Percentiles rank a stretch among this genome's conserved stretches.
These are phyloP conservation scores for Salvia rosmarinus DNA, from an alignment of 257 asterid species.

Conservation along the genomic window DNA sequence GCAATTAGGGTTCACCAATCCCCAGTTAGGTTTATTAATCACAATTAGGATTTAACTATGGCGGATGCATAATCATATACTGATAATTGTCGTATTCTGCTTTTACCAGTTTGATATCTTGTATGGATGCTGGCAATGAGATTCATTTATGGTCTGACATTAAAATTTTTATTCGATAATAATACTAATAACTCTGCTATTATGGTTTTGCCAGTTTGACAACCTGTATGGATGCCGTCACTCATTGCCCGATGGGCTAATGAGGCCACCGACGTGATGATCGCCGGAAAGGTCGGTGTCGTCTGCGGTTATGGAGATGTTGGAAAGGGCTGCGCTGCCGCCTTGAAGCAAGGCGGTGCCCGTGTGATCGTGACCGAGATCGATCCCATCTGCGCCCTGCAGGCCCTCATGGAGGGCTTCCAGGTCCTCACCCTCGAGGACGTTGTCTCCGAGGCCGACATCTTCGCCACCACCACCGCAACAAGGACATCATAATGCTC, in stretches of 20 bases:
- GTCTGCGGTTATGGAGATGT: slow-evolving; percentile 59
- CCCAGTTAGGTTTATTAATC: no score
- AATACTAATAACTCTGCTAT: background rate
- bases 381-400: slow-evolving; percentile 59
- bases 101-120: no score
- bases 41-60: no score
- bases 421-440: slow-evolving; percentile 51
- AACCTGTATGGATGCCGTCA: slow-evolving; percentile 63
- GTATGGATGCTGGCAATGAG: background rate
- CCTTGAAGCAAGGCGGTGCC: slow-evolving; percentile 55
- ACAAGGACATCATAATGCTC: slow-evolving; percentile 61
- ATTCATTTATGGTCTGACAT: background rate
- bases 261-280: slow-evolving; percentile 63
- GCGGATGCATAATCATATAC: no score
- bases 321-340: slow-evolving; percentile 53
- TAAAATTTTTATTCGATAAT: background rate
- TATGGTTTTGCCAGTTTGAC: slow-evolving; percentile 36
- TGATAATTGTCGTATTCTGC: no score
- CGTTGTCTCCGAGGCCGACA: slow-evolving; percentile 47
- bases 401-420: slow-evolving; percentile 61
- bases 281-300: slow-evolving; percentile 55
- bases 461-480: slow-evolving; percentile 59
- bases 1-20: no score
- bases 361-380: slow-evolving; percentile 57
- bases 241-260: slow-evolving; percentile 55